Percentiles rank a stretch among this genome's conserved stretches.
These are phyloP conservation scores for Martiniozyma asiatica DNA, from an alignment of 1,139 yeast species.

Conservation along the genomic window DNA sequence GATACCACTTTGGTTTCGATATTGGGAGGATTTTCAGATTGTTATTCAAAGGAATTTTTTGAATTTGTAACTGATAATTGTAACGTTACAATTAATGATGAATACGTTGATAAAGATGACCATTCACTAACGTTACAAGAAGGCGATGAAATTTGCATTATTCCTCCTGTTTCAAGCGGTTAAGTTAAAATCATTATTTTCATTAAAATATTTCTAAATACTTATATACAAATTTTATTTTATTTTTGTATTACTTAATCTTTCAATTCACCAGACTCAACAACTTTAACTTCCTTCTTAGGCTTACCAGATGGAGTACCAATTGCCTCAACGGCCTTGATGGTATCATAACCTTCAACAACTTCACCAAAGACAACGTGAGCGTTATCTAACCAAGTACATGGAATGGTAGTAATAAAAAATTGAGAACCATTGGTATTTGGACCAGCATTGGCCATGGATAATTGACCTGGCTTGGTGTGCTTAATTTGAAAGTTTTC, in stretches of 20 bases:
- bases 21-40: no score
- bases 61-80: conserved; percentile 19
- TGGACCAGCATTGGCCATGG: conserved; percentile 34
- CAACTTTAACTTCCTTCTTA: conserved; percentile 19
- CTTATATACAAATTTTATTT: no score
- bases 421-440: conserved; percentile 33
- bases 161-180: conserved; percentile 30
- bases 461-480: conserved; percentile 28
- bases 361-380: conserved; percentile 33
- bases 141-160: conserved; percentile 24
- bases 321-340: conserved; percentile 20
- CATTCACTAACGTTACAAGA: conserved; percentile 7
- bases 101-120: conserved; percentile 18
- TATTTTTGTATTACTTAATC: conserved; percentile 10
- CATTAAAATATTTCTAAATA: no score
- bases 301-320: conserved; percentile 23
- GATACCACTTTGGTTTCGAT: no score
- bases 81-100: conserved; percentile 24
- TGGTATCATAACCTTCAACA: conserved; percentile 22
- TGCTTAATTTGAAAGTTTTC: conserved; percentile 25
- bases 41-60: conserved; percentile 10
- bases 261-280: conserved; percentile 28
- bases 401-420: conserved; percentile 28
- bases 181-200: conserved; percentile 7
- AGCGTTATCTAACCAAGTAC: conserved; percentile 31